Base-by-base conservation (phyloP, 208 protist genomes). In the Acanthamoeba polyphaga region DNA sequence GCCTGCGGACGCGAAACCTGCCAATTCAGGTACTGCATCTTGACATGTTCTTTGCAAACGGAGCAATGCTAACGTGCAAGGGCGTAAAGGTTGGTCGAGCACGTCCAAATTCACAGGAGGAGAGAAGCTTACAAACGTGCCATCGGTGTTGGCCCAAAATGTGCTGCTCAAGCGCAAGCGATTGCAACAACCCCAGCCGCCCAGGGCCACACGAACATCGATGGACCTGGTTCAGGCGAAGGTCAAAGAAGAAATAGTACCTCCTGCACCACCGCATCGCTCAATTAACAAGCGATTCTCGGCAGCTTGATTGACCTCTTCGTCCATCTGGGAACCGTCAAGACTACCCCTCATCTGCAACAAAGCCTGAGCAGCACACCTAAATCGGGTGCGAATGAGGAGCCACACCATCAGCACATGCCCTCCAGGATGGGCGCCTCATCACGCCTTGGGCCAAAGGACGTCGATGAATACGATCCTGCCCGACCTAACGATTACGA, bases 151-250 rank as follows among this genome's bases (percentile, higher is more conserved):
- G 27, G 78, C 78, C 34, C 78, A 87, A 17, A 87, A 38, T 62
- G 78, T 87, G n/a, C 49, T 87, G 13, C 78, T 87, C 46, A 87
- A 87, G 53, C 43, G 53, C 49, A 87, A 87, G 53, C 78, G 78
- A 53, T 38, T 87, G 78, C 78, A 87, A 34, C 78, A 87, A n/a
- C 43, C 49, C 46, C 78, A 87, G 15, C 43, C 78, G 5, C 22
- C 78, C 53, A 53, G 32, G 22, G 22, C 17, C 13, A 3, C 12
- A 13, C 53, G n/a, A 9, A 38, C 78, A 60, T 24, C 78, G 6
- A n/a, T 62, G 78, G 27, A 9, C 34, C 38, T 62, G 32, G 78
- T 43, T 60, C 78, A 53, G 43, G 43, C 78, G 10, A 62, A 53
- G 32, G 60, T 62, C 38, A 87, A 53, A 38, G 49, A 53, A 38